Base-by-base conservation (phyloP, 1,139 yeast genomes). In the Blastobotrys serpentis region DNA sequence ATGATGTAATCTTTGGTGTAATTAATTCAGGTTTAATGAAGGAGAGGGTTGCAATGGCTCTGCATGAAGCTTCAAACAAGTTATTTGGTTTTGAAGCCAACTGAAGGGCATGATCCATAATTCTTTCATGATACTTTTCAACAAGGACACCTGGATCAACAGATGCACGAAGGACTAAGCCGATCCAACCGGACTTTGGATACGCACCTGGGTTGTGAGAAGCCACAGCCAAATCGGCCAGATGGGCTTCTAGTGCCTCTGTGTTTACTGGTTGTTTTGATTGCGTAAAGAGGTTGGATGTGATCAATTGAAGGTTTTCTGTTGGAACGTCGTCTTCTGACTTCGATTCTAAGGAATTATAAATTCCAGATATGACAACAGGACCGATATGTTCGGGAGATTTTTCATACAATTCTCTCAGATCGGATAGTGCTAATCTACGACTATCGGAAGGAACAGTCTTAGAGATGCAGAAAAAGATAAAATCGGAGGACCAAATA, bases 131-230 rank as follows among this genome's bases (percentile, higher is more conserved):
- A 49, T 76, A 59, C 1, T 64, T 61, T 1, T 67, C 61, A 3
- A 85, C 77, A 43, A 88, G 66, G 2, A 63, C 58, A 17, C 85
- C 85, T 2, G 96, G 86, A 59, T 90, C 95, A 25, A 80, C 62
- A 4, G 69, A 67, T 8, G 84, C 75, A 47, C 79, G 71, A 59
- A 84, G 80, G 40, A 82, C 82, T 44, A 89, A 68, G 0, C 86
- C 86, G 38, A 89, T 85, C 98, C 98, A 92, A 1, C 86, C 83
- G 51, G 74, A 74, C 48, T 77, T 78, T 6, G 74, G 61, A 21
- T 56, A 55, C 25, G 76, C 67, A 2, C 54, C 61, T 1, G 66
- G 56, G 54, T 78, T 80, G 61, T 86, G 87, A 8, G 84, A 71
- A 8, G 79, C 61, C 22, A 84, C 68, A n/a, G 86, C 63, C 18